Evolutionary conservation across 1,284 basidiomycete species (phyloP).

Genomic region (Athelia sp.): DNA sequence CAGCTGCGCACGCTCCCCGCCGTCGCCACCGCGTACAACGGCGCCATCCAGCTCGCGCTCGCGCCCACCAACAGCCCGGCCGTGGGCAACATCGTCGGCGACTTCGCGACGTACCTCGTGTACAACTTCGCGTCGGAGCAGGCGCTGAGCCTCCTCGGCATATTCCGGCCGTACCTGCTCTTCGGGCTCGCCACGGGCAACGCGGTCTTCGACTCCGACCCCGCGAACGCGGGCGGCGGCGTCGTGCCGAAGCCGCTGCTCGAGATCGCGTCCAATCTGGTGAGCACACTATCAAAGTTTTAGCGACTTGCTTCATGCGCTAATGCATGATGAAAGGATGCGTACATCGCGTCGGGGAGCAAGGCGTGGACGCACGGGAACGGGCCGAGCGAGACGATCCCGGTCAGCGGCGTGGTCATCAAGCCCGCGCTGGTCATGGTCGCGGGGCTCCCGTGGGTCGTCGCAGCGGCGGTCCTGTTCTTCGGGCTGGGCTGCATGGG

Average conservation of each 20-base stretch:
- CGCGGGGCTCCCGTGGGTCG: not conserved
- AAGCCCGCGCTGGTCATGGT: not conserved
- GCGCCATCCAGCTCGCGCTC: not conserved
- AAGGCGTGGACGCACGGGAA: not conserved
- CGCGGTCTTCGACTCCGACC: not conserved
- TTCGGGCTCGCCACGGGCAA: not conserved
- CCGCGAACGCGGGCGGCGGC: not conserved
- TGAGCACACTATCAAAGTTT: not conserved
- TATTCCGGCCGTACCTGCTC: not conserved
- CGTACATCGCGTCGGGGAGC: not conserved
- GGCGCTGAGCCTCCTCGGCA: not conserved
- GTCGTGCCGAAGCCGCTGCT: not conserved
- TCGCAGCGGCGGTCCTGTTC: not conserved
- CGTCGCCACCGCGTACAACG: not conserved
- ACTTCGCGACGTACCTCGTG: not conserved
- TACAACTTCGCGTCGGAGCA: not conserved
- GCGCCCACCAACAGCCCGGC: not conserved
- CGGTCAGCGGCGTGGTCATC: not conserved
- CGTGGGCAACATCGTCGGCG: not conserved
- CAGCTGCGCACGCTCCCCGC: not conserved
- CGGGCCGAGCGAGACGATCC: not conserved
- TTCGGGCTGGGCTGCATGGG: not conserved
- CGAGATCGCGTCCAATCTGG: not conserved
- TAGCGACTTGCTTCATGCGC: not conserved
- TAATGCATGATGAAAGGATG: not conserved